Base-by-base conservation (phyloP, 192 early-diverging fungal genomes). In the Phlyctochytrium bullatum region DNA sequence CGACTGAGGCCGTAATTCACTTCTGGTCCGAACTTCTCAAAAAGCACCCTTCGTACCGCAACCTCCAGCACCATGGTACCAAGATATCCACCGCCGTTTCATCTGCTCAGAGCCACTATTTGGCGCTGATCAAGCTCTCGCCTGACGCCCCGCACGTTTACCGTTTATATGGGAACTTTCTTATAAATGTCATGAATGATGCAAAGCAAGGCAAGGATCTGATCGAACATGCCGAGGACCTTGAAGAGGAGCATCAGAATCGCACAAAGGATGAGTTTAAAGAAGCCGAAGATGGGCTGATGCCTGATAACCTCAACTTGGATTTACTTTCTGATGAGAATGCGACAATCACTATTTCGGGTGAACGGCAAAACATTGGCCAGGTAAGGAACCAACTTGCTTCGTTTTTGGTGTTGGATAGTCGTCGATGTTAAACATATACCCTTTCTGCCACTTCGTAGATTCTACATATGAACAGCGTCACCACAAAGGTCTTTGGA, bases 21-120 rank as follows among this genome's bases (percentile, higher is more conserved):
- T 80, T 80, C 59, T 80, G 78, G 78, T 52, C 64, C 0, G 78
- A 80, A 52, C 73, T 80, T n/a, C 59, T 74, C 27, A 64, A 64
- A 25, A 36, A 40, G 12, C 47, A 60, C 20, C 78, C 78, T 25
- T 59, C 52, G 2, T 68, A 74, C 52, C 68, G 51, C 16, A 64
- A 66, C 17, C 61, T 80, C 1, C 75, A 80, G 20, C 2, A 31
- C 12, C 61, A 76, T 28, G 74, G 74, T 2, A 62, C 72, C 17
- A 35, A 53, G 0, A 65, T 80, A n/a, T 73, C 61, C 23, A 34
- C 53, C 17, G 78, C 78, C n/a, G 60, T 74, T 24, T 66, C 71
- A 1, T 17, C 14, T 2, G 74, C 78, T 23, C 50, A 52, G n/a
- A 24, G 60, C 20, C 52, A 69, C 36, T 80, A 67, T 51, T 1